Conservation (phyloP, 1,139 yeast species). For the Suhomyces taliae region DNA sequence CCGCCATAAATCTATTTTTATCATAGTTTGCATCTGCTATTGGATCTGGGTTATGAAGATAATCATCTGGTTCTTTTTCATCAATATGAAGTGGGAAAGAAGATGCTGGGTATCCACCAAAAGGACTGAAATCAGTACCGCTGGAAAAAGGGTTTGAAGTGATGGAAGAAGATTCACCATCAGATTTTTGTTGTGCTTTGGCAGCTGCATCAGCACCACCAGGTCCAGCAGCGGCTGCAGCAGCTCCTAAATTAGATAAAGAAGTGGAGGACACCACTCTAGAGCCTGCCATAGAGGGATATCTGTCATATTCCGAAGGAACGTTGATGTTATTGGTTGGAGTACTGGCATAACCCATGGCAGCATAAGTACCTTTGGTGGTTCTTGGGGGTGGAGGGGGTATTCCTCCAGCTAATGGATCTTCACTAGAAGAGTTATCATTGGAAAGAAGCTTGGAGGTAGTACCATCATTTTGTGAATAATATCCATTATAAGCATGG, state of each 20-base stretch:
- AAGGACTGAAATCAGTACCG: conserved; percentile 24
- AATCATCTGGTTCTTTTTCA: conserved; percentile 33
- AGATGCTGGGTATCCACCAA: conserved; percentile 34
- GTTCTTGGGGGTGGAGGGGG: conserved; percentile 8
- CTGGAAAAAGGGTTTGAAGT: conserved; percentile 15
- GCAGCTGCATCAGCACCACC: conserved; percentile 18
- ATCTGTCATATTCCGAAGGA: conserved; percentile 61
- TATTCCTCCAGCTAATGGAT: conserved; percentile 7
- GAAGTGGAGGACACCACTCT: conserved; percentile 49
- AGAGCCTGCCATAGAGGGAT: conserved; percentile 53
- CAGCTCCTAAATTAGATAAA: conserved; percentile 18
- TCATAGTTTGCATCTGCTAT: conserved; percentile 32
- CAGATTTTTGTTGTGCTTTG: conserved; percentile 15
- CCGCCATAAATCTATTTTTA: conserved; percentile 25
- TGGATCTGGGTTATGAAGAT: conserved; percentile 34
- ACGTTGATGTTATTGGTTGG: conserved; percentile 23
- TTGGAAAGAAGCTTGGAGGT: conserved; percentile 39
- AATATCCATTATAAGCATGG: conserved; percentile 46
- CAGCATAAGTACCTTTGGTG: conserved; percentile 3
- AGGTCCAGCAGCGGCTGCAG: conserved; percentile 17
- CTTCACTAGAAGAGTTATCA: conserved; percentile 28
- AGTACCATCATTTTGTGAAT: conserved; percentile 41
- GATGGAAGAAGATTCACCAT: conserved; percentile 15
- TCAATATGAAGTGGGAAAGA: conserved; percentile 31
- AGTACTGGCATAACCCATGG: conserved; percentile 5